phyloP scores from a whole-genome alignment of 768 basidiomycete species.

The Neoboletus subvelutipes region DNA sequence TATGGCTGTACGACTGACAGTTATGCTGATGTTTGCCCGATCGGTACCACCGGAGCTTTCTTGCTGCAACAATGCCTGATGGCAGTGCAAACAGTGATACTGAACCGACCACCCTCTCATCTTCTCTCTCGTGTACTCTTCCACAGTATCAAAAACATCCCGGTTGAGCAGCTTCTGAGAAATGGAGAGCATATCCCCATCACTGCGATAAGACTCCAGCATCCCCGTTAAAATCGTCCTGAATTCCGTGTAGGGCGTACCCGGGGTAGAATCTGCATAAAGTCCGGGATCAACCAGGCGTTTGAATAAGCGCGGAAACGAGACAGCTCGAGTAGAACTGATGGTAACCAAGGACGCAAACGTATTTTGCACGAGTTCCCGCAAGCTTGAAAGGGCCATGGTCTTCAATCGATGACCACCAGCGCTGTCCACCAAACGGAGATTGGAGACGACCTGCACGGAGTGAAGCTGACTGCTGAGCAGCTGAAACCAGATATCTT shows the following conservation, averaged over 20 bases:
- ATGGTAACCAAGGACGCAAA: constrained; percentile 84
- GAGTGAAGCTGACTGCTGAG: constrained; percentile 78
- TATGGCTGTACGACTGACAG: constrained; percentile 58
- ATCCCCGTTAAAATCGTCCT: constrained; percentile 90
- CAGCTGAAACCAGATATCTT: constrained; percentile 89
- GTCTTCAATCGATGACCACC: constrained; percentile 22
- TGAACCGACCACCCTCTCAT: constrained; percentile 59
- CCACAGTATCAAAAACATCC: constrained; percentile 77
- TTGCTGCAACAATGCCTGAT: constrained; percentile 40
- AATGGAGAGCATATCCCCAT: constrained; percentile 86
- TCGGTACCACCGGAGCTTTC: constrained; percentile 19
- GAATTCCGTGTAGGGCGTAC: constrained; percentile 86
- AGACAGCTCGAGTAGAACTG: constrained; percentile 73
- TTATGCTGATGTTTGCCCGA: constrained; percentile 31
- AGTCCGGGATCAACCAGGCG: constrained; percentile 79
- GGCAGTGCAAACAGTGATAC: constrained; percentile 53
- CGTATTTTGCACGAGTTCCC: constrained; percentile 78
- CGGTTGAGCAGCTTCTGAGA: constrained; percentile 78
- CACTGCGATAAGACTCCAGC: constrained; percentile 90
- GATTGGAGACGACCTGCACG: constrained; percentile 66
- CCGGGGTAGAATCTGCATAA: constrained; percentile 45
- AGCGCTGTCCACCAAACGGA: constrained; percentile 28
- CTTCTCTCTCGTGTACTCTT: constrained; percentile 56
- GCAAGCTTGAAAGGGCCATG: constrained; percentile 48
- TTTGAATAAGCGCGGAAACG: constrained; percentile 91